A percentile compares a stretch with the other conserved stretches of the same genome.
These are phyloP conservation scores for Austroboletus niveus DNA, from an alignment of 1,284 basidiomycete genomes.

Conservation along the genomic window DNA sequence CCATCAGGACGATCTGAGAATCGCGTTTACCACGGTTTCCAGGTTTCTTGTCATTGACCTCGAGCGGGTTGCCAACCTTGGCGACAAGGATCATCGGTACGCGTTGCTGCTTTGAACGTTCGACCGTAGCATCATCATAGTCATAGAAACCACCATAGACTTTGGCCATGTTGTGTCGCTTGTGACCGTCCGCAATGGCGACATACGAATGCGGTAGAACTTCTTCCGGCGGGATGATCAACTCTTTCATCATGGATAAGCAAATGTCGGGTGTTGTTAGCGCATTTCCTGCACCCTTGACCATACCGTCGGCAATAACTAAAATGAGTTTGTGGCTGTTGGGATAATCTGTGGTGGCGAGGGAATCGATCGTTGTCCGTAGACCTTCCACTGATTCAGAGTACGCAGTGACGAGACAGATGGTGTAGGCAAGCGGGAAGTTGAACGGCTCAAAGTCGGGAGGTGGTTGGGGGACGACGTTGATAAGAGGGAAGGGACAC, in stretches of 20 bases:
- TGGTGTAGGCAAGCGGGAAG: constrained; percentile 92
- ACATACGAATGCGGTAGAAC: constrained; percentile 97
- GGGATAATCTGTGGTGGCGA: constrained; percentile 98
- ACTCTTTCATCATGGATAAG: constrained; percentile 96
- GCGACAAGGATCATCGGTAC: constrained; percentile 95
- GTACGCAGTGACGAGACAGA: constrained; percentile 97
- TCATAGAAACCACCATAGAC: constrained; percentile 98
- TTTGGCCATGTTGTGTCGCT: constrained; percentile 99
- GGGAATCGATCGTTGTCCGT: constrained; percentile 94
- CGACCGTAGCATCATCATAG: constrained; percentile 91
- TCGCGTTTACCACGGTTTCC: constrained; percentile 99
- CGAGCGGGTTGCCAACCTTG: constrained; percentile 90
- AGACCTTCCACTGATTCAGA: constrained; percentile 97
- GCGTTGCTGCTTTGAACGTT: constrained; percentile 93
- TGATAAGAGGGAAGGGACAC: constrained; percentile 90
- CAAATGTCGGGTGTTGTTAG: constrained; percentile 94
- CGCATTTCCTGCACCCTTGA: constrained; percentile 89
- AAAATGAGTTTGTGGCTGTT: constrained; percentile 97
- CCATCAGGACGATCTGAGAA: constrained; percentile 97
- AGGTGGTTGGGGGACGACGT: constrained; percentile 92
- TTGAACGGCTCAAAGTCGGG: constrained; percentile 93
- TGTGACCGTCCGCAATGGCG: constrained; percentile 98
- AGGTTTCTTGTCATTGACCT: constrained; percentile 87
- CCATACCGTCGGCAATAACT: constrained; percentile 98
- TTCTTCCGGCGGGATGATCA: constrained; percentile 80